Conservation (phyloP, 2,329 filamentous ascomycete species). For the Periconia sp. region DNA sequence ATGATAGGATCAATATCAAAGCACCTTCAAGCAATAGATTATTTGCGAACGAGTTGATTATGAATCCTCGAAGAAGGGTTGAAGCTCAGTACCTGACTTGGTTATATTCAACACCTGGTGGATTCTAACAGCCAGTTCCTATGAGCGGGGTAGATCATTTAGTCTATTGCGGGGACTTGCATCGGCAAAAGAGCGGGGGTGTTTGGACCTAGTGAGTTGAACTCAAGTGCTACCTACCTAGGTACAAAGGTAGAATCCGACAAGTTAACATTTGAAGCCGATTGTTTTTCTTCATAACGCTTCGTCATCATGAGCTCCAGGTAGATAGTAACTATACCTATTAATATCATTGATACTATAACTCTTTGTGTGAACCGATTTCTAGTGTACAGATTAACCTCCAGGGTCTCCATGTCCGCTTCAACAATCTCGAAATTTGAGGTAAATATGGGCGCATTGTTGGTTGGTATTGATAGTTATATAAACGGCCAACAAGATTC, state of each 20-base stretch:
- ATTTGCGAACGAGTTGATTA: neutral
- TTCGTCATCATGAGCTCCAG: too few species aligned
- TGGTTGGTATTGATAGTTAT: too few species aligned
- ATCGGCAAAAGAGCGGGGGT: slow-evolving; percentile 8
- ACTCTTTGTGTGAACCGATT: too few species aligned
- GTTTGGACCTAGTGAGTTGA: neutral
- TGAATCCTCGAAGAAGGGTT: neutral
- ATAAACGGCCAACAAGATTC: neutral
- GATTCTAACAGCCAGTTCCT: neutral
- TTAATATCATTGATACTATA: too few species aligned
- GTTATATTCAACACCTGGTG: neutral
- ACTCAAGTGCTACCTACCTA: too few species aligned
- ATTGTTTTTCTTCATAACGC: too few species aligned
- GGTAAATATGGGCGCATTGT: too few species aligned
- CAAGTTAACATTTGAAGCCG: too few species aligned
- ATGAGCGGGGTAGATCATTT: slow-evolving; percentile 22
- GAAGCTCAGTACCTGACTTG: neutral
- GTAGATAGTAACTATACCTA: neutral
- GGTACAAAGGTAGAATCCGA: too few species aligned
- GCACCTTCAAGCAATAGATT: neutral
- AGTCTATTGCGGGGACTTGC: slow-evolving; percentile 16
- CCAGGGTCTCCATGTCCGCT: too few species aligned
- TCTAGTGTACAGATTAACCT: too few species aligned
- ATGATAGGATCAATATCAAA: neutral
- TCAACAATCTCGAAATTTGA: too few species aligned